phyloP scores from a whole-genome alignment of 768 basidiomycete genomes.

The Termitomyces sp. region DNA sequence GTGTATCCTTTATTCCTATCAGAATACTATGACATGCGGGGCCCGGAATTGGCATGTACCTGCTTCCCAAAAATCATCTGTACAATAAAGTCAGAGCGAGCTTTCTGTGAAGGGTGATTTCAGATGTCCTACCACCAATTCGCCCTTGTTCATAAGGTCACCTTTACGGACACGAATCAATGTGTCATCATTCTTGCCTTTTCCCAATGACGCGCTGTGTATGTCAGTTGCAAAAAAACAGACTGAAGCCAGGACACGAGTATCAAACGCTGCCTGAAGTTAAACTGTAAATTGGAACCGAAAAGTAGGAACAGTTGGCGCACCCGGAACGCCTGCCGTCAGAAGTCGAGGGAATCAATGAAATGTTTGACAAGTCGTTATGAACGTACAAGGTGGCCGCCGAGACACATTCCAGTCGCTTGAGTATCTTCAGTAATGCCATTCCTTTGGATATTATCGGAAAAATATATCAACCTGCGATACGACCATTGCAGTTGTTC shows the following conservation, averaged over 20 bases:
- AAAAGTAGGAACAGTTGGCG: conserved; percentile 4
- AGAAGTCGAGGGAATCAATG: background rate
- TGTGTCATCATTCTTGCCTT: conserved; percentile 79
- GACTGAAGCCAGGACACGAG: conserved; percentile 74
- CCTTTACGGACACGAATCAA: conserved; percentile 69
- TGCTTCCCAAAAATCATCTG: conserved; percentile 97
- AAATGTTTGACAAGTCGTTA: background rate
- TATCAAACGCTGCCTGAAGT: conserved; percentile 79
- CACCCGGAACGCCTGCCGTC: conserved; percentile 34
- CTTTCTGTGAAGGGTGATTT: background rate
- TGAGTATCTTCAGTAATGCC: background rate
- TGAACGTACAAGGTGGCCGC: conserved; percentile 69
- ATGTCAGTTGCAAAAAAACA: conserved; percentile 97
- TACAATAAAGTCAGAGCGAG: background rate
- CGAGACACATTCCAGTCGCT: conserved; percentile 91
- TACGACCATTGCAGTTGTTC: conserved; percentile 85
- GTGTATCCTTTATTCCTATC: conserved; percentile 67
- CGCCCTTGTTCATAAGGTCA: conserved; percentile 72
- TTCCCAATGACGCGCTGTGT: conserved; percentile 82
- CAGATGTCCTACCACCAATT: conserved; percentile 62
- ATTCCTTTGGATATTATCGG: background rate
- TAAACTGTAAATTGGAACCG: background rate
- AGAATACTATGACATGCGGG: background rate
- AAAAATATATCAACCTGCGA: conserved; percentile 51
- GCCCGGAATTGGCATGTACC: conserved; percentile 29